Conservation (phyloP, 495 filamentous ascomycete species). For the Neurospora sp. region DNA sequence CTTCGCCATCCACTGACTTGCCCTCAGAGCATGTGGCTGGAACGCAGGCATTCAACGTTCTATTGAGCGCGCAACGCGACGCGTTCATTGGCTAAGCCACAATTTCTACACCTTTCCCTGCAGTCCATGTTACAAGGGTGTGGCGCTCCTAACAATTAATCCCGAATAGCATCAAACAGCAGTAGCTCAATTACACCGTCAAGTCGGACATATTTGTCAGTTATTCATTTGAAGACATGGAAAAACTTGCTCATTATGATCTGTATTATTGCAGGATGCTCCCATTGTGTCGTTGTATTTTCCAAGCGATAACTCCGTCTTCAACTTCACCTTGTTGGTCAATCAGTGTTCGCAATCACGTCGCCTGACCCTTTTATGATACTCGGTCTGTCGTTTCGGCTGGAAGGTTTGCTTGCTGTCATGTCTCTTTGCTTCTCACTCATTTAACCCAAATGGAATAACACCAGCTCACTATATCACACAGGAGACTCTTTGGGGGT, state of each 20-base stretch:
- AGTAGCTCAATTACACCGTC: background rate
- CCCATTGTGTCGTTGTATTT: background rate
- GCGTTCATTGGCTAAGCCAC: background rate
- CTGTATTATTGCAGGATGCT: background rate
- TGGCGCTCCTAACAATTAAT: background rate
- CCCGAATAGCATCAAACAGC: background rate
- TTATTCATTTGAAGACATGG: background rate
- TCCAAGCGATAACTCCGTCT: background rate
- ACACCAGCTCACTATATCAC: background rate
- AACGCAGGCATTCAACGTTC: background rate
- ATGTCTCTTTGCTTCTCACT: background rate
- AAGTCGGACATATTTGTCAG: background rate
- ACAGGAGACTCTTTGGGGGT: background rate
- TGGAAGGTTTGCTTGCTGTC: background rate
- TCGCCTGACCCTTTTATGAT: background rate
- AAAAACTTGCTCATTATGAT: background rate
- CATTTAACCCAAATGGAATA: background rate
- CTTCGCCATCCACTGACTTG: background rate
- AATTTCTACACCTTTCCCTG: background rate
- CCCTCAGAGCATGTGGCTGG: background rate
- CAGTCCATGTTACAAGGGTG: background rate
- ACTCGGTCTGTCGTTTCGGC: background rate
- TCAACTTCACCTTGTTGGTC: background rate
- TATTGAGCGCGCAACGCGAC: background rate
- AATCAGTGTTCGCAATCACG: background rate